A percentile compares a stretch with the other conserved stretches of the same genome.
These are phyloP conservation scores for Haematococcus lacustris DNA, from an alignment of 139 green algal genomes.

Conservation along the genomic window DNA sequence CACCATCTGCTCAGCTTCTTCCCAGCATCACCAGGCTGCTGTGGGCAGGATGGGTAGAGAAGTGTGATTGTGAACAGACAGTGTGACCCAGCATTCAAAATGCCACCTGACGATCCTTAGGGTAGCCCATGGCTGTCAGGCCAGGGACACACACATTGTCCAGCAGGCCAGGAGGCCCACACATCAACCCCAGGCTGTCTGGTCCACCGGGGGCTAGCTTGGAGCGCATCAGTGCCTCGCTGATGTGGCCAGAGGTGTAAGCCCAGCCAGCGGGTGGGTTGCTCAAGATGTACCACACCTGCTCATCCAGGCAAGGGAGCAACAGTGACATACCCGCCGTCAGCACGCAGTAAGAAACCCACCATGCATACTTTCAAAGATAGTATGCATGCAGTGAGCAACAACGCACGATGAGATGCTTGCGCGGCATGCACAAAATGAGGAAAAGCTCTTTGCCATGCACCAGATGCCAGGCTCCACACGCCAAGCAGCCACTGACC, in stretches of 20 bases:
- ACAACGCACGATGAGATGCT: no score
- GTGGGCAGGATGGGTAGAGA: no score
- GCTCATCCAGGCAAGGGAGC: no score
- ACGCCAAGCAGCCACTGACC: slow-evolving; percentile 52
- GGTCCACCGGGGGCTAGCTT: slow-evolving; percentile 47
- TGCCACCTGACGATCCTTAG: slow-evolving; percentile 18
- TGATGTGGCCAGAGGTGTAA: slow-evolving; percentile 35
- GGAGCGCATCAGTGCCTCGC: slow-evolving; percentile 68
- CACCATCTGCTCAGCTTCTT: no score
- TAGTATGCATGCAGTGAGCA: neutral
- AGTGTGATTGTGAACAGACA: no score
- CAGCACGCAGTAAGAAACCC: no score
- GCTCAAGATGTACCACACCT: slow-evolving; percentile 13
- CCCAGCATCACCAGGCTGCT: no score
- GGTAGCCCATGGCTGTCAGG: slow-evolving; percentile 34
- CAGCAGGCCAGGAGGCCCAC: slow-evolving; percentile 59
- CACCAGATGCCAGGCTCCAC: neutral
- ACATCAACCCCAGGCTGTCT: slow-evolving; percentile 73
- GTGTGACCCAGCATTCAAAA: no score
- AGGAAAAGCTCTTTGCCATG: neutral
- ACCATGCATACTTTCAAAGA: no score
- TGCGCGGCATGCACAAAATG: neutral
- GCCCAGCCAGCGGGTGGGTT: neutral
- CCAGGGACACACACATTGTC: slow-evolving; percentile 25
- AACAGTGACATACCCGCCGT: no score